Base-by-base conservation (phyloP, 148 eudicot species). In the Silene conica region DNA sequence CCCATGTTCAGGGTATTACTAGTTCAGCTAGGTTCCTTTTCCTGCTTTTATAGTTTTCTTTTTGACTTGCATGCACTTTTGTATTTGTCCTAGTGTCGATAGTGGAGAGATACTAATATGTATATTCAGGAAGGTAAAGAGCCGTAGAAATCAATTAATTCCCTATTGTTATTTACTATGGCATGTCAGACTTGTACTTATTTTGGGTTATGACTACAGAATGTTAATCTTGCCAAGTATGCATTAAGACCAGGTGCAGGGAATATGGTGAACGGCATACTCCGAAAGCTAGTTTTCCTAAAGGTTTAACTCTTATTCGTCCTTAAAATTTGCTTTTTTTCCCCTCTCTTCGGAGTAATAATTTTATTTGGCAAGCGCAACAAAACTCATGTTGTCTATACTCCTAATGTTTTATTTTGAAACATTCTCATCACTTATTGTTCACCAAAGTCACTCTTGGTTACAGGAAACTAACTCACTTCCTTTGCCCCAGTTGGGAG, bases 211-310 rank as follows among this genome's bases (percentile, higher is more conserved):
- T 12, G 19, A 15, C 73, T 75, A 72, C 87, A 94, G 98, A 94
- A 88, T 83, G 98, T 94, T 68, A 88, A 83, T 84, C 96, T 94
- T 72, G 98, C 98, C 63, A 94, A 91, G 85, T 80, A 80, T 83
- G 89, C 97, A 55, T 91, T 94, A 56, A 91, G 98, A 79, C 90
- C 95, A 57, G 98, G 98, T 74, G 98, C 98, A 74, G 98, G 98
- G 54, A 91, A 91, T 83, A 86, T 94, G 98, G 98, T 94, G 78
- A 94, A 94, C 84, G 98, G 91, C 46, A 81, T 94, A 59, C 95
- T 94, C 14, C 87, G 98, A 80, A 94, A 89, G 81, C 80, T 94
- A 56, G 87, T 82, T 59, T 67, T 74, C 62, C 88, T 83, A 46
- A 94, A 91, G 93, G 98, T 94, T 74, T 67, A 31, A 31, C 59